These are phyloP conservation scores for Pseudogymnoascus sp. DNA, from an alignment of 2,329 filamentous ascomycete species.

Conservation along the genomic window DNA sequence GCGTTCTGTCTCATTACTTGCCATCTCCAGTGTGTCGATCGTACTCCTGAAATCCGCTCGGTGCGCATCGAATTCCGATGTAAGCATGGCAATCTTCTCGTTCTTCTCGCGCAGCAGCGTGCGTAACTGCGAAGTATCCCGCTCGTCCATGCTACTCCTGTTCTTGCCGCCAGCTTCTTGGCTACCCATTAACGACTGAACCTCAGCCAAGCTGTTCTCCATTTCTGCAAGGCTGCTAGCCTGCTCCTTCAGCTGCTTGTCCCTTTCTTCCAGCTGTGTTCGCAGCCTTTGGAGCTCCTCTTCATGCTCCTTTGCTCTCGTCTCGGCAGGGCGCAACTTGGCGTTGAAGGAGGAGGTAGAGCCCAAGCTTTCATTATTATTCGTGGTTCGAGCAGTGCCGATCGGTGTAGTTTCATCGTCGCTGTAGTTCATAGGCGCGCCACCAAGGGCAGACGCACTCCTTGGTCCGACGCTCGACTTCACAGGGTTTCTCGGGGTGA, in stretches of 20 bases:
- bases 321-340: conserved; percentile 40
- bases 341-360: conserved; percentile 48
- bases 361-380: conserved; percentile 46
- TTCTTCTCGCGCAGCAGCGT: conserved; percentile 89
- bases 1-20: conserved; percentile 87
- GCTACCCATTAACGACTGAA: conserved; percentile 62
- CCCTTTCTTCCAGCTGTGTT: conserved; percentile 70
- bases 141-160: conserved; percentile 52
- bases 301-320: conserved; percentile 41
- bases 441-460: conserved; percentile 52
- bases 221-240: conserved; percentile 76
- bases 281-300: conserved; percentile 69
- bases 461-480: conserved; percentile 45
- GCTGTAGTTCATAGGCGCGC: conserved; percentile 41
- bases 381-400: conserved; percentile 41
- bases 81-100: conserved; percentile 89
- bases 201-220: conserved; percentile 77
- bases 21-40: conserved; percentile 91
- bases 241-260: conserved; percentile 84
- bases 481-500: conserved; percentile 40
- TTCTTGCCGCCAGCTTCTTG: conserved; percentile 42
- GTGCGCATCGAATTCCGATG: conserved; percentile 88
- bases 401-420: conserved; percentile 48
- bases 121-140: conserved; percentile 69
- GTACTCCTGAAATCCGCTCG: conserved; percentile 94